A percentile compares a stretch with the other conserved stretches of the same genome.
Evolutionary conservation across 2,329 filamentous ascomycete species (phyloP).

Genomic region (Trichoderma atrobrunneum): DNA sequence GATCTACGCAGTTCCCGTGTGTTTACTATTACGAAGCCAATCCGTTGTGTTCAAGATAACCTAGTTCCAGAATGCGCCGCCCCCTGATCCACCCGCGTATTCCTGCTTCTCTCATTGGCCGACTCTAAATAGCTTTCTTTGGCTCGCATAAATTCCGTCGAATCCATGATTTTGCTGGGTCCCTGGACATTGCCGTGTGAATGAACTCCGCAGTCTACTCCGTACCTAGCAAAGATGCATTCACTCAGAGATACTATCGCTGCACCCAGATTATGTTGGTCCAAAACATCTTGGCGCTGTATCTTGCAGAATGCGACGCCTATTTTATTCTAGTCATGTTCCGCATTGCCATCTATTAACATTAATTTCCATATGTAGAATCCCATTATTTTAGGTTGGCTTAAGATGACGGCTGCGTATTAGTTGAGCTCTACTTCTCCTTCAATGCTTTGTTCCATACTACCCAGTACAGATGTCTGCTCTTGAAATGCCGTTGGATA

Average conservation of each 20-base stretch:
- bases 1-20: neutral
- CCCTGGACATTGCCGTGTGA: neutral
- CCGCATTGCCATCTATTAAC: neutral
- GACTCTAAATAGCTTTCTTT: neutral
- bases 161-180: neutral
- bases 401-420: neutral
- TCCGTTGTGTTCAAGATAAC: neutral
- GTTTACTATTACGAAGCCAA: neutral
- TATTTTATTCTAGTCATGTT: neutral
- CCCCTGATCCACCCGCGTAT: conserved; percentile 4
- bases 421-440: neutral
- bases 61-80: neutral
- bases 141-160: neutral
- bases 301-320: neutral
- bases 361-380: neutral
- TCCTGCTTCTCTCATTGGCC: neutral
- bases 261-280: neutral
- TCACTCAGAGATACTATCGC: neutral
- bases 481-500: neutral
- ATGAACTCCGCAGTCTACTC: neutral
- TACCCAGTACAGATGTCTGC: neutral
- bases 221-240: neutral
- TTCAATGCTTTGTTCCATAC: neutral
- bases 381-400: neutral
- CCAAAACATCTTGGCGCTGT: neutral